These are phyloP conservation scores for Coleophoma cylindrospora DNA, from an alignment of 2,329 filamentous ascomycete genomes.

Conservation along the genomic window DNA sequence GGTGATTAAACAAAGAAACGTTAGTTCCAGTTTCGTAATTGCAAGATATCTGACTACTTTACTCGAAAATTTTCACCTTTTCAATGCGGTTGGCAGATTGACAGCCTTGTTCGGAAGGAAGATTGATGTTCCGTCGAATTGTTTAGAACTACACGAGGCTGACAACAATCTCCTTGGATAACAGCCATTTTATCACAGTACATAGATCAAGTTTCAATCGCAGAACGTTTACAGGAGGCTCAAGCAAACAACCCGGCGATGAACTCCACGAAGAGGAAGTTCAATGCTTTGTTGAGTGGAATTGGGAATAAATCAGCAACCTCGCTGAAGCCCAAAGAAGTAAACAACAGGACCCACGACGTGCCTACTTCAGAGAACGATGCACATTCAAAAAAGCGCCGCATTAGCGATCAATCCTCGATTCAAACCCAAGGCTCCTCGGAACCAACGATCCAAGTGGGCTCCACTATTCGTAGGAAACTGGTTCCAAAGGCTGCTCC, in stretches of 20 bases:
- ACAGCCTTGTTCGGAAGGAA: too few species aligned
- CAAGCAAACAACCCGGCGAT: constrained; percentile 35
- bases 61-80: too few species aligned
- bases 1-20: too few species aligned
- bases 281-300: constrained; percentile 69
- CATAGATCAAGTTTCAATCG: too few species aligned
- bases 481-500: constrained; percentile 10
- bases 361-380: constrained; percentile 21
- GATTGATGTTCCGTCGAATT: too few species aligned
- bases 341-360: constrained; percentile 31
- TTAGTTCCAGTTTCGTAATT: too few species aligned
- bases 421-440: constrained; percentile 4
- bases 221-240: too few species aligned
- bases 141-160: too few species aligned
- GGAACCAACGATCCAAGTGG: constrained; percentile 15
- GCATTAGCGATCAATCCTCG: constrained; percentile 14
- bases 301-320: constrained; percentile 45
- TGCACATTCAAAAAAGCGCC: constrained; percentile 21
- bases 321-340: constrained; percentile 31
- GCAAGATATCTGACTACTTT: too few species aligned
- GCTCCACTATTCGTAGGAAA: constrained; percentile 6
- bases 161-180: too few species aligned
- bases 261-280: constrained; percentile 79
- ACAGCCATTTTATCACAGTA: too few species aligned
- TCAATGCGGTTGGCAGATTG: too few species aligned